A percentile compares a stretch with the other conserved stretches of the same genome.
These are phyloP conservation scores for Kuraishia hungarica DNA, from an alignment of 805 yeast genomes.

Conservation along the genomic window DNA sequence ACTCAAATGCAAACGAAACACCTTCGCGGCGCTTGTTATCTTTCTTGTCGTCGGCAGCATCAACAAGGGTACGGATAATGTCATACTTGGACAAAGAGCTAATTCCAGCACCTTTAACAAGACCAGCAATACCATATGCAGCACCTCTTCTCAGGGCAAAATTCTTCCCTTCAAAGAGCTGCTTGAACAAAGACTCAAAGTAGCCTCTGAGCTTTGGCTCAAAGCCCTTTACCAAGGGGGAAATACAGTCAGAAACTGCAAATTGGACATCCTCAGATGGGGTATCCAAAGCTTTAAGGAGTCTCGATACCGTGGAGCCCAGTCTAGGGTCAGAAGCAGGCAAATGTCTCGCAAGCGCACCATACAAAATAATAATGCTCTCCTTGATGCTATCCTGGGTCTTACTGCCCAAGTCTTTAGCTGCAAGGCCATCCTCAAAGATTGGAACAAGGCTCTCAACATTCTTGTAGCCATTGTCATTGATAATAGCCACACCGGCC, in stretches of 20 bases:
- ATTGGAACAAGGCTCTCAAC: conserved; percentile 74
- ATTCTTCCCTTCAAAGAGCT: conserved; percentile 43
- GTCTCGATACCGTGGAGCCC: conserved; percentile 52
- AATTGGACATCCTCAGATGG: conserved; percentile 88
- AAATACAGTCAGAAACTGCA: conserved; percentile 79
- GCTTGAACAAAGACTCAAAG: conserved; percentile 49
- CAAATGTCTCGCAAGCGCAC: conserved; percentile 84
- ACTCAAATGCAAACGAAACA: conserved; percentile 79
- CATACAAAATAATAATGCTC: conserved; percentile 79
- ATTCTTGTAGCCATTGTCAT: conserved; percentile 50
- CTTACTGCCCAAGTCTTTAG: conserved; percentile 35
- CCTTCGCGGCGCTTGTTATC: conserved; percentile 73
- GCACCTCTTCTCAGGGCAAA: conserved; percentile 76
- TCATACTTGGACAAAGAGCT: conserved; percentile 68
- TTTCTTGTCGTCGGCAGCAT: conserved; percentile 84
- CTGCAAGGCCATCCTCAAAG: conserved; percentile 62
- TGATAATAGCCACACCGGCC: conserved; percentile 75
- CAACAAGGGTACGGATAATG: conserved; percentile 62
- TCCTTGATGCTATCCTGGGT: conserved; percentile 61
- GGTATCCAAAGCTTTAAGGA: conserved; percentile 68
- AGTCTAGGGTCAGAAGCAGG: conserved; percentile 58
- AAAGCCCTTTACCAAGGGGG: conserved; percentile 60
- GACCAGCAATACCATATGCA: conserved; percentile 93
- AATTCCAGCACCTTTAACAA: conserved; percentile 86
- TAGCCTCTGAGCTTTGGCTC: conserved; percentile 40